Evolutionary conservation across 306 rosid species (phyloP).

Genomic region (Prunus mira): DNA sequence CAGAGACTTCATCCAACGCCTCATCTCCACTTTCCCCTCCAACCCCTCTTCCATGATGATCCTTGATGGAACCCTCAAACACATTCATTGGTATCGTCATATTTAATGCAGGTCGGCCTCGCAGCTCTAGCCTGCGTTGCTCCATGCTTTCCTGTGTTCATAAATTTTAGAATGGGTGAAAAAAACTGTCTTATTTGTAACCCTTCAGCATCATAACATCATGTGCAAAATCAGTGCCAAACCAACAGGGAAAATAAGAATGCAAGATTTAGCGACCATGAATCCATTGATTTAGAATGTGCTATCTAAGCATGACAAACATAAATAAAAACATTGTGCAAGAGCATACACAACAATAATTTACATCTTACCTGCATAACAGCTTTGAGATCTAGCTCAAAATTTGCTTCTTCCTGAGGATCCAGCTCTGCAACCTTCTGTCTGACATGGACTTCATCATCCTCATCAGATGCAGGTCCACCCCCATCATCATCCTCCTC

Average conservation of each 20-base stretch:
- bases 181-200: constrained; percentile 14
- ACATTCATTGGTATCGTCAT: constrained; percentile 96
- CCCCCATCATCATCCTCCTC: constrained; percentile 79
- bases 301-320: neutral
- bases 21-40: constrained; percentile 97
- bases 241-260: neutral
- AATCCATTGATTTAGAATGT: neutral
- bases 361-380: constrained; percentile 70
- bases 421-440: constrained; percentile 81
- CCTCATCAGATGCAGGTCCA: constrained; percentile 88
- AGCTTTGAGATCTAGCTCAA: constrained; percentile 92
- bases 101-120: constrained; percentile 86
- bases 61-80: constrained; percentile 85
- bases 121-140: constrained; percentile 79
- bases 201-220: neutral
- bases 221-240: neutral
- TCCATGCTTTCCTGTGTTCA: constrained; percentile 95
- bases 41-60: constrained; percentile 73
- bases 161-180: constrained; percentile 14
- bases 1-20: constrained; percentile 68
- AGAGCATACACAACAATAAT: constrained; percentile 16
- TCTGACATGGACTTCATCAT: constrained; percentile 93
- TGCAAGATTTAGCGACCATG: neutral
- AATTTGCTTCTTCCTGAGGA: constrained; percentile 87
- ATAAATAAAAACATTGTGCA: neutral